These are phyloP conservation scores for Botrytis squamosa DNA, from an alignment of 2,329 filamentous ascomycete genomes.

Conservation along the genomic window DNA sequence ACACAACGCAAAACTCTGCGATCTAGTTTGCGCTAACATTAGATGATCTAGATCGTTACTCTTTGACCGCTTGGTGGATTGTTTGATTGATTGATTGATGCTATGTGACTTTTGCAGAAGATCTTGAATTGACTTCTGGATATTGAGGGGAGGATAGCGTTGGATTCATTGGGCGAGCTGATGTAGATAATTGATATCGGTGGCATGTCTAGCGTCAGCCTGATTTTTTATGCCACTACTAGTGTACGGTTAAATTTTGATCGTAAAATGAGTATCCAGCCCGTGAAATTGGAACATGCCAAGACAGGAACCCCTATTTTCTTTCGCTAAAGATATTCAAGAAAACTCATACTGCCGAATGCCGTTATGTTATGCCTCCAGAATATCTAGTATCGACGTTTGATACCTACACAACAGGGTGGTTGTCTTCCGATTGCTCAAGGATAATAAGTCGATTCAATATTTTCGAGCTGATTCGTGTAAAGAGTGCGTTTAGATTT, in stretches of 20 bases:
- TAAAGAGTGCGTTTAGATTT: fast-evolving
- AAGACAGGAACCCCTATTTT: not conserved
- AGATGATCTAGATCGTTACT: not conserved
- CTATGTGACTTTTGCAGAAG: not conserved
- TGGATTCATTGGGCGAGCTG: too few species aligned
- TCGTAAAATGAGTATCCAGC: not conserved
- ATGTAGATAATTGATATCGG: not conserved
- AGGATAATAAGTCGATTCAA: not conserved
- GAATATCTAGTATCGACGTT: not conserved
- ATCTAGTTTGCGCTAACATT: too few species aligned
- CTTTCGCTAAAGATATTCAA: not conserved
- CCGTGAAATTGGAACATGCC: not conserved
- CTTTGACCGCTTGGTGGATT: not conserved
- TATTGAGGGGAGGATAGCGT: fast-evolving
- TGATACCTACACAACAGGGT: fast-evolving
- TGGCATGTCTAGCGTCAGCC: too few species aligned
- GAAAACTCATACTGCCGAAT: not conserved
- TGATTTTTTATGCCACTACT: too few species aligned
- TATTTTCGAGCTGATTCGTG: not conserved
- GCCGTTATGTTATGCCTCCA: not conserved
- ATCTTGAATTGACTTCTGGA: fast-evolving
- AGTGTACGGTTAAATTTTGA: not conserved
- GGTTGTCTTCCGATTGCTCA: not conserved
- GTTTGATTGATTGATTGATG: not conserved
- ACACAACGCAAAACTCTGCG: not conserved